phyloP scores from a whole-genome alignment of 371 early-diverging fungal species.

The Actinomortierella ambigua region DNA sequence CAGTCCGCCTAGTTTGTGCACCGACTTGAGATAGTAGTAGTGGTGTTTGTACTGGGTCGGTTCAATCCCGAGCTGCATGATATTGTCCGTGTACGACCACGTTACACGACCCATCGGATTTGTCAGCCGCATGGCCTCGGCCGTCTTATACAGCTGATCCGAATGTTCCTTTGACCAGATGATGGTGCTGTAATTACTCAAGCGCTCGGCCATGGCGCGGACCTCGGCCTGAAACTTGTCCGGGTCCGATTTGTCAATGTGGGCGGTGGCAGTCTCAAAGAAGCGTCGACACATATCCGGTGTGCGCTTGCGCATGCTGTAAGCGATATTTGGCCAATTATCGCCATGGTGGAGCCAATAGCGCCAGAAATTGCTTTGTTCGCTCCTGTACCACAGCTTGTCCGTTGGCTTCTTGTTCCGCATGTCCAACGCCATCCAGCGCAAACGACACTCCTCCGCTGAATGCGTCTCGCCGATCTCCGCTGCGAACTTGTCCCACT shows the following conservation, averaged over 20 bases:
- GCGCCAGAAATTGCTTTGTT: constrained; percentile 38
- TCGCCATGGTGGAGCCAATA: constrained; percentile 17
- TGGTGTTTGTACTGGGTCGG: constrained; percentile 35
- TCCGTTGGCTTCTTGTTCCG: constrained; percentile 10
- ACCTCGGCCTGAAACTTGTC: constrained; percentile 9
- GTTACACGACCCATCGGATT: not conserved
- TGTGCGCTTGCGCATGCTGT: constrained; percentile 9
- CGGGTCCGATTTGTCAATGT: constrained; percentile 6
- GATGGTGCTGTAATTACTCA: not conserved
- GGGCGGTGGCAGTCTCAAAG: constrained; percentile 16
- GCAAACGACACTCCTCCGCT: constrained; percentile 26
- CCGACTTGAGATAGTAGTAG: constrained; percentile 23
- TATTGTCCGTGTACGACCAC: constrained; percentile 13
- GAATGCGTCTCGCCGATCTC: constrained; percentile 15
- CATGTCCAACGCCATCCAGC: constrained; percentile 30
- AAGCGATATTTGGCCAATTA: constrained; percentile 17
- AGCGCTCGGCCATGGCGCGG: constrained; percentile 5
- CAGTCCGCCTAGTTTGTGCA: constrained; percentile 8
- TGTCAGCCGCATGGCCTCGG: constrained; percentile 1
- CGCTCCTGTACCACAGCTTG: constrained; percentile 29
- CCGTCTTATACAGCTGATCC: constrained; percentile 17
- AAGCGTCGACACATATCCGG: constrained; percentile 8
- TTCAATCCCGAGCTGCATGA: constrained; percentile 11
- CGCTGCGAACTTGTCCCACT: constrained; percentile 28
- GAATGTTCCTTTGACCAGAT: constrained; percentile 35